Evolutionary conservation across 306 rosid genomes (phyloP).

Genomic region (Prunus persica): Prunus_persica_NCBIv2 NC_034015.1:12989501-12990000

Average conservation of each 20-base stretch:
- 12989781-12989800: too few species aligned
- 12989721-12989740: not conserved
- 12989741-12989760: too few species aligned
- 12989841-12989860: too few species aligned
- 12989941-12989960: not conserved
- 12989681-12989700: not conserved
- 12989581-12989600: not conserved
- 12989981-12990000: not conserved
- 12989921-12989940: not conserved
- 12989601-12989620: not conserved
- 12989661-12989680: not conserved
- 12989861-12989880: too few species aligned
- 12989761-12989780: too few species aligned
- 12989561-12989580: not conserved
- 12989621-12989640: not conserved
- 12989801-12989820: not conserved
- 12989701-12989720: not conserved
- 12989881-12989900: not conserved
- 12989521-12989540: not conserved
- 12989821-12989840: not conserved
- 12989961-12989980: not conserved
- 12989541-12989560: not conserved
- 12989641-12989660: not conserved
- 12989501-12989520: slow-evolving; percentile 86
- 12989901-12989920: not conserved